Percentiles rank a stretch among this genome's conserved stretches.
These are phyloP conservation scores for Myxozyma nipponensis DNA, from an alignment of 805 yeast genomes.

Conservation along the genomic window DNA sequence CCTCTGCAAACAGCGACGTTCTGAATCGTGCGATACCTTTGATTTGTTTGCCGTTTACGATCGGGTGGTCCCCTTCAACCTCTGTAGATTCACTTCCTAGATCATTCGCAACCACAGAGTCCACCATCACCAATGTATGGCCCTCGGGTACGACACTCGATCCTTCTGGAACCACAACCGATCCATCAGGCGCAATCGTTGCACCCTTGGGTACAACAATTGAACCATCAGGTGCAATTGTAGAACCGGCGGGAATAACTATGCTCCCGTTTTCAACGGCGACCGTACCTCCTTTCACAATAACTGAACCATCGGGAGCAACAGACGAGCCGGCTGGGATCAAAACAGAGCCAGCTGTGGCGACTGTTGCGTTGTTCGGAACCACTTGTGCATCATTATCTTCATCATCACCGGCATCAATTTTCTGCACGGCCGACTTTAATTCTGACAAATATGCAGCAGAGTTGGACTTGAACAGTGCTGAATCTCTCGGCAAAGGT, in stretches of 20 bases:
- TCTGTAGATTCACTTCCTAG: not conserved
- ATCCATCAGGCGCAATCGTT: not conserved
- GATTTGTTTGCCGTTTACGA: not conserved
- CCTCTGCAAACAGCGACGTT: not conserved
- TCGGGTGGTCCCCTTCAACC: not conserved
- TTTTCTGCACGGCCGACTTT: conserved; percentile 41
- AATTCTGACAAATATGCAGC: conserved; percentile 13
- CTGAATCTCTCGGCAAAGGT: conserved; percentile 11
- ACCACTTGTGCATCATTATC: not conserved
- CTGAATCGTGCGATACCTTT: not conserved
- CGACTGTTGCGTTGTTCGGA: not conserved
- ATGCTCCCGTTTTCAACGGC: not conserved
- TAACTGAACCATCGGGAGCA: not conserved
- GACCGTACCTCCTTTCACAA: not conserved
- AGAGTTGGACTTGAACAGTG: conserved; percentile 1
- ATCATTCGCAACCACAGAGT: not conserved
- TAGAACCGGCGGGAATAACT: not conserved
- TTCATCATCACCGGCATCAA: conserved; percentile 45
- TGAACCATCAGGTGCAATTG: not conserved
- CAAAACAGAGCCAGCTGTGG: not conserved
- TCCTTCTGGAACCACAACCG: not conserved
- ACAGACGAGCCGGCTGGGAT: not conserved
- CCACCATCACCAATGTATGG: not conserved
- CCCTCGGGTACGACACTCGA: not conserved
- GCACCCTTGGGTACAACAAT: not conserved